phyloP scores from a whole-genome alignment of 805 yeast species.

The Kodamaea leandrae region DNA sequence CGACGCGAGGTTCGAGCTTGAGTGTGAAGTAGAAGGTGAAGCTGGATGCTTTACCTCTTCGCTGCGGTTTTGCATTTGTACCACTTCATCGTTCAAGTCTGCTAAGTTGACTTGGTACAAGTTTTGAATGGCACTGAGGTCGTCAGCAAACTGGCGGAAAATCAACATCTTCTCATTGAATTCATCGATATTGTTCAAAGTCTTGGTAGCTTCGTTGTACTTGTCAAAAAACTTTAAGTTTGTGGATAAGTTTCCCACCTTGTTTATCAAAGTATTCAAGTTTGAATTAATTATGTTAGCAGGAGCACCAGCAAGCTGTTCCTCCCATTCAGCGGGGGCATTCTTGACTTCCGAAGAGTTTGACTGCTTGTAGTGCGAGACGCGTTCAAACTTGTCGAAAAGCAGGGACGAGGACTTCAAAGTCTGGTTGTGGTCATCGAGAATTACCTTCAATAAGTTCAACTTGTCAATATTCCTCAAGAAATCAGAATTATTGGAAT shows the following conservation, averaged over 20 bases:
- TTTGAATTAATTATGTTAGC: slow-evolving; percentile 13
- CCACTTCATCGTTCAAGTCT: slow-evolving; percentile 24
- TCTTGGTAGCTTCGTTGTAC: slow-evolving; percentile 32
- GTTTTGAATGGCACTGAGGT: slow-evolving; percentile 27
- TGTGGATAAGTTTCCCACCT: slow-evolving; percentile 30
- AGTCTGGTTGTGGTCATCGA: slow-evolving; percentile 23
- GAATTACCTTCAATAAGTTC: slow-evolving; percentile 17
- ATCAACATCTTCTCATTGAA: slow-evolving; percentile 36
- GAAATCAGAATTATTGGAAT: slow-evolving; percentile 2
- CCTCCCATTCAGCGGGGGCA: too few relatives aligned
- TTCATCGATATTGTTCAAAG: slow-evolving; percentile 28
- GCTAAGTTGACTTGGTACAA: slow-evolving; percentile 28
- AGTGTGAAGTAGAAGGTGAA: slow-evolving; percentile 12
- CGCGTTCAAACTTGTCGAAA: slow-evolving; percentile 27
- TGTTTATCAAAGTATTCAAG: slow-evolving; percentile 27
- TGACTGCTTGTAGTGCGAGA: neutral
- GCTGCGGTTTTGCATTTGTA: slow-evolving; percentile 3
- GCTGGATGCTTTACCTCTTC: slow-evolving; percentile 3
- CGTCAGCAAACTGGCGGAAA: slow-evolving; percentile 35
- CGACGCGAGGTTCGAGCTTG: slow-evolving; percentile 7
- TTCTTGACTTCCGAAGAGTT: too few relatives aligned
- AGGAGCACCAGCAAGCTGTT: too few relatives aligned
- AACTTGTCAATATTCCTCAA: slow-evolving; percentile 17
- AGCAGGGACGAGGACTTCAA: slow-evolving; percentile 20
- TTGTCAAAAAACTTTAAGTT: slow-evolving; percentile 38